Evolutionary conservation across 305 asterid species (phyloP), one percentile per base, ranked within the genome.

Genomic region (Striga hermonthica): DNA sequence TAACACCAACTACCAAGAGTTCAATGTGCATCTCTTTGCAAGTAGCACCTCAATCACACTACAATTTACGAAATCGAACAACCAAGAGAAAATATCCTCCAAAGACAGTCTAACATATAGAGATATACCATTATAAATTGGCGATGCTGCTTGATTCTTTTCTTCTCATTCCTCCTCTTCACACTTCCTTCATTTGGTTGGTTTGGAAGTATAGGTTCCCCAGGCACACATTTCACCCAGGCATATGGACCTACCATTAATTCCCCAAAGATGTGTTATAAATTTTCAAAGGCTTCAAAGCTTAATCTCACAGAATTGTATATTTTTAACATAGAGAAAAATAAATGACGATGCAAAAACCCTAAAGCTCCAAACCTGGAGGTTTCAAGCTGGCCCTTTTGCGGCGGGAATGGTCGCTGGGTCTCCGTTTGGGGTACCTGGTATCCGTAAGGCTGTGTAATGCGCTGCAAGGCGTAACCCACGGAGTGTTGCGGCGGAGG

Each of bases 141-240:
- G 28, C 78, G 83, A 0, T 70, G 89, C 73, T 66, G 86, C 43
- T 69, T 82, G 31, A 86, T 86, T 62, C 90, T 79, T 79, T 90
- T 90, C 73, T 90, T 93, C 89, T 84, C 95, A 34, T 83, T 85
- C 79, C 97, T 86, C 52, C 86, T 71, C 82, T 90, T 93, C 44
- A 85, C 79, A 71, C 99, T 90, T 67, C 97, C 97, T 72, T 84
- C 77, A 71, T 93, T 93, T 14, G 99, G 99, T 72, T 88, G 84
- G 57, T 83, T 93, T 15, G 84, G 79, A 66, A 53, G 74, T 65
- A 86, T 81, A 45, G 95, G 88, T 45, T 90, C 83, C 60, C 90
- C 87, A 14, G 95, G 92, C 52, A 65, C 76, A 70, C 71, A 78
- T 75, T 82, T 83, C 38, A 84, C 88, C 92, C 90, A 89, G 0